Percentiles rank a stretch among this genome's conserved stretches.
Conservation (phyloP, 129 eudicot genomes). For the Dittrichia graveolens region DNA sequence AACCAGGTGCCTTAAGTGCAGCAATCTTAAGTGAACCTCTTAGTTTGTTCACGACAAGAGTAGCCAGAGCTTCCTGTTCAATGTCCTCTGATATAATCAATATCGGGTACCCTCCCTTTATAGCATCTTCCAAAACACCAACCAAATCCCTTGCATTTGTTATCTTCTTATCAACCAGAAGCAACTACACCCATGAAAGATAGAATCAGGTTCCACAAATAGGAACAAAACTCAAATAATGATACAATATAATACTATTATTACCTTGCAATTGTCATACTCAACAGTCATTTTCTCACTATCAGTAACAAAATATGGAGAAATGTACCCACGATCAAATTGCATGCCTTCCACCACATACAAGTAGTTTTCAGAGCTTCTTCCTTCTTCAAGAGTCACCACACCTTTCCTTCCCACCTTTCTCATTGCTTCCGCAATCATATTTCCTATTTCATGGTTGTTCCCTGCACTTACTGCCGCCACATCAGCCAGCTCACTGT, state of each 20-base stretch:
- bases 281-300: constrained; percentile 46
- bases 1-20: constrained; percentile 72
- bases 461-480: constrained; percentile 88
- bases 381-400: constrained; percentile 82
- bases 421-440: constrained; percentile 86
- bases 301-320: constrained; percentile 41
- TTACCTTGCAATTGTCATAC: constrained; percentile 50
- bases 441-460: constrained; percentile 67
- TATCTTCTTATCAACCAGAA: constrained; percentile 67
- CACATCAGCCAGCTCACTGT: constrained; percentile 77
- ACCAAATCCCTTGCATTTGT: constrained; percentile 81
- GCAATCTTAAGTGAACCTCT: constrained; percentile 57
- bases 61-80: constrained; percentile 82
- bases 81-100: constrained; percentile 68
- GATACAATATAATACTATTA: not conserved
- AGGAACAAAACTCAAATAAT: not conserved
- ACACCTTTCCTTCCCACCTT: constrained; percentile 85
- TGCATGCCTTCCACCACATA: constrained; percentile 54
- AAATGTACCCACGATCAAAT: constrained; percentile 44
- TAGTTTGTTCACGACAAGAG: constrained; percentile 77
- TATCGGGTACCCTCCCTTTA: constrained; percentile 59
- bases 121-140: constrained; percentile 74
- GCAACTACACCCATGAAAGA: constrained; percentile 39
- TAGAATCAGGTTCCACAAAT: constrained; percentile 18
- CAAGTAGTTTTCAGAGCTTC: constrained; percentile 41